Conservation (phyloP, 305 asterid species). For the Withania somnifera region DNA sequence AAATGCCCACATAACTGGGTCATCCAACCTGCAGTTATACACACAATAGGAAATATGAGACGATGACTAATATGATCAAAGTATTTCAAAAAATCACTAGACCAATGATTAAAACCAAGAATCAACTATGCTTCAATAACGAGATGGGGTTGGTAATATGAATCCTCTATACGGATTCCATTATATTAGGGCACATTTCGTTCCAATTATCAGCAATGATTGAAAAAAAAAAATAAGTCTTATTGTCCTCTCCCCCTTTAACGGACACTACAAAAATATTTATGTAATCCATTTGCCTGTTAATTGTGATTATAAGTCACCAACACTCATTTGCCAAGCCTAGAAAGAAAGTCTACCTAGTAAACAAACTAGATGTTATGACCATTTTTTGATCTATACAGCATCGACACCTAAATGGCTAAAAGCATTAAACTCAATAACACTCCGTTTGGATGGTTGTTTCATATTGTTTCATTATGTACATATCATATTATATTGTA, state of each 20-base stretch:
- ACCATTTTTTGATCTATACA: neutral
- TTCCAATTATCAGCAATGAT: neutral
- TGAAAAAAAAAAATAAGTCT: neutral
- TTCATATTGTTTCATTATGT: too few relatives aligned
- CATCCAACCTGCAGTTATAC: constrained; percentile 68
- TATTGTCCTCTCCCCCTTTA: neutral
- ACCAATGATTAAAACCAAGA: neutral
- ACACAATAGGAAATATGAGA: neutral
- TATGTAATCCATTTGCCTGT: neutral
- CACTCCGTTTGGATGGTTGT: too few relatives aligned
- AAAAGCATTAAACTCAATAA: too few relatives aligned
- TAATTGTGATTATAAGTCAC: neutral
- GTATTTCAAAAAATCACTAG: neutral
- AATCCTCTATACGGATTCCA: neutral
- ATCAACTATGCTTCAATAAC: neutral
- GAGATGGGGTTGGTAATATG: neutral
- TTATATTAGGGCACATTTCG: neutral
- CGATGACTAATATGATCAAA: neutral
- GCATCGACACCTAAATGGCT: neutral
- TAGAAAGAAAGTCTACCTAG: neutral
- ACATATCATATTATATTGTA: too few relatives aligned
- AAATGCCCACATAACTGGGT: constrained; percentile 89
- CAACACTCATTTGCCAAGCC: neutral
- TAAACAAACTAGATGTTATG: neutral
- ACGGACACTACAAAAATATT: neutral